A percentile compares a stretch with the other conserved stretches of the same genome.
Evolutionary conservation across 768 basidiomycete genomes (phyloP).

Genomic region (Trametes cubensis): DNA sequence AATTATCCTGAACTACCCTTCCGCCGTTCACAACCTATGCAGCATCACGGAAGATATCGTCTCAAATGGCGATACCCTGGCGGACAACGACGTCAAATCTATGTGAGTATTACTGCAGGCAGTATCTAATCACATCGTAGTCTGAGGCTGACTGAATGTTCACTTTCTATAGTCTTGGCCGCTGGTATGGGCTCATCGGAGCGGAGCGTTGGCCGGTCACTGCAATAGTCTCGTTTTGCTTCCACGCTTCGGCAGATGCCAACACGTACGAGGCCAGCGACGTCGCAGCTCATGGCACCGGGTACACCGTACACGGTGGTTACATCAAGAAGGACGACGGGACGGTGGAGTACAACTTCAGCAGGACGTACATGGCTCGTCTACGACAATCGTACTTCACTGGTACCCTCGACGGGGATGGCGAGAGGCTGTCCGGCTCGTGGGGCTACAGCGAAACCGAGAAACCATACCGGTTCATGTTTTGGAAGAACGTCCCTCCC

Average conservation of each 20-base stretch:
- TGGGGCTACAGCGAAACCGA: slow-evolving; percentile 31
- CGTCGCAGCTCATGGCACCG: slow-evolving; percentile 13
- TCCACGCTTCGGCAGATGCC: slow-evolving; percentile 20
- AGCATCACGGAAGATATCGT: slow-evolving; percentile 23
- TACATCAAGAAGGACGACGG: slow-evolving; percentile 21
- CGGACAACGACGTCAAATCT: slow-evolving; percentile 11
- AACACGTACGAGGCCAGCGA: slow-evolving; percentile 20
- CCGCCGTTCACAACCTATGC: slow-evolving; percentile 15
- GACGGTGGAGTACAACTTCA: slow-evolving; percentile 23
- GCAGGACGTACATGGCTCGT: slow-evolving; percentile 28
- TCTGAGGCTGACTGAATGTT: not conserved
- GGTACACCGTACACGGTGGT: slow-evolving; percentile 27
- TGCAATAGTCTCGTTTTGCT: slow-evolving; percentile 8
- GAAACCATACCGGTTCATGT: slow-evolving; percentile 30
- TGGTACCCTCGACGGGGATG: slow-evolving; percentile 27
- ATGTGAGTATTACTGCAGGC: slow-evolving; percentile 1
- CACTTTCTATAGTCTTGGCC: slow-evolving; percentile 22
- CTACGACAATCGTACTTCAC: slow-evolving; percentile 29
- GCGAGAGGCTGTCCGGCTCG: slow-evolving; percentile 30
- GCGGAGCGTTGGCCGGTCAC: slow-evolving; percentile 10
- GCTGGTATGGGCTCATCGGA: slow-evolving; percentile 32
- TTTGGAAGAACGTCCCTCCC: slow-evolving; percentile 32
- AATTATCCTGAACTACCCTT: slow-evolving; percentile 30
- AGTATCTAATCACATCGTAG: no score
- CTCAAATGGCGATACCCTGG: slow-evolving; percentile 23